Conservation (phyloP, 2,329 filamentous ascomycete genomes). For the Cladosporium sp. region DNA sequence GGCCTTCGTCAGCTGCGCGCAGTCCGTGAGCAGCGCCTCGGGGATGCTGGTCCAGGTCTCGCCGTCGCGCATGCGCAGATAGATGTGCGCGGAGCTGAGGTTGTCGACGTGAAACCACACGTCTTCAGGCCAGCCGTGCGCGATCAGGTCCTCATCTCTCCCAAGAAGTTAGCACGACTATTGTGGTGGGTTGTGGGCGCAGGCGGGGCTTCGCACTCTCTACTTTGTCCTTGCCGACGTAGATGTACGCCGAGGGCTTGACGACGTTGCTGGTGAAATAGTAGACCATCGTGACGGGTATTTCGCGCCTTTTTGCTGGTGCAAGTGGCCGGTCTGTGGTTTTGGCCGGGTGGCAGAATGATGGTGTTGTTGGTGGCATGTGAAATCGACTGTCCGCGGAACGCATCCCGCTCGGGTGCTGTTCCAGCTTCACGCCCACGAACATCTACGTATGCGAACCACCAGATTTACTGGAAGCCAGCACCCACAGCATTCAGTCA, state of each 20-base stretch:
- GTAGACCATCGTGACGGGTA: constrained; percentile 65
- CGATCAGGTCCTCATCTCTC: constrained; percentile 91
- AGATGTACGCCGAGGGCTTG: constrained; percentile 76
- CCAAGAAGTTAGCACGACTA: constrained; percentile 21
- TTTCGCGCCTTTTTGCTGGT: neutral
- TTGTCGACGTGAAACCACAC: constrained; percentile 99
- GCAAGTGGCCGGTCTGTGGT: neutral
- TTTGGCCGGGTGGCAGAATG: too few relatives aligned
- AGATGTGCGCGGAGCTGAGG: constrained; percentile 91
- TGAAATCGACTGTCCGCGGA: neutral
- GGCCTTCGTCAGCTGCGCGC: constrained; percentile 95
- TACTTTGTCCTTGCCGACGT: constrained; percentile 98
- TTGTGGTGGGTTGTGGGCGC: constrained; percentile 12
- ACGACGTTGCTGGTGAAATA: constrained; percentile 89
- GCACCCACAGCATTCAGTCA: neutral
- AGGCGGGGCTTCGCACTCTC: constrained; percentile 64
- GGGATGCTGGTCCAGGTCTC: constrained; percentile 81
- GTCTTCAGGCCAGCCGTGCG: constrained; percentile 89
- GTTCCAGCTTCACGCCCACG: too few relatives aligned
- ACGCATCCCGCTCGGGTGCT: too few relatives aligned
- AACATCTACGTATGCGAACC: too few relatives aligned
- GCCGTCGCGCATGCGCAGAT: constrained; percentile 73
- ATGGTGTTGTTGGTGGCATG: neutral
- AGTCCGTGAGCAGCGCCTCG: constrained; percentile 68
- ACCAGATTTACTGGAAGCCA: neutral